phyloP scores from a whole-genome alignment of 805 yeast species.

The Yarrowia divulgata region DNA sequence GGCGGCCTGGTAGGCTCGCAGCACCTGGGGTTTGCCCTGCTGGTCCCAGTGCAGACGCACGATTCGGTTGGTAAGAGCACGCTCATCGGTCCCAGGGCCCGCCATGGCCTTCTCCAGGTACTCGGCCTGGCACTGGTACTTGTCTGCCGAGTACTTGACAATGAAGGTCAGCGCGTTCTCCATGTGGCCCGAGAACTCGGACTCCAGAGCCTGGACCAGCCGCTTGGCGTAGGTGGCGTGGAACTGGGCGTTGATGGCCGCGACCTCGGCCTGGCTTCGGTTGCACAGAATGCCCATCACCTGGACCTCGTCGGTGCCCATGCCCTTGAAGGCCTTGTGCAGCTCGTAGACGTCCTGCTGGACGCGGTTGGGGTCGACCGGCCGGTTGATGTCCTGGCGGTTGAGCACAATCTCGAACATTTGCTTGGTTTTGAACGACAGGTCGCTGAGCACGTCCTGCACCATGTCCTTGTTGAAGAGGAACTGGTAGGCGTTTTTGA shows the following conservation, averaged over 20 bases:
- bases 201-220: constrained; percentile 41
- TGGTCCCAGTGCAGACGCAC: constrained; percentile 45
- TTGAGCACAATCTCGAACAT: constrained; percentile 43
- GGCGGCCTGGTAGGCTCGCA: constrained; percentile 41
- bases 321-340: constrained; percentile 42
- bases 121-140: constrained; percentile 42
- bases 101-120: constrained; percentile 44
- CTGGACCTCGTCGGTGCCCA: constrained; percentile 44
- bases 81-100: constrained; percentile 45
- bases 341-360: constrained; percentile 42
- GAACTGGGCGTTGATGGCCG: constrained; percentile 41
- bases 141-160: constrained; percentile 42
- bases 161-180: constrained; percentile 43
- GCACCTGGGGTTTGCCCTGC: constrained; percentile 40
- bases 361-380: constrained; percentile 40
- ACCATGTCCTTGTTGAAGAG: constrained; percentile 42
- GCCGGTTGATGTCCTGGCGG: constrained; percentile 41
- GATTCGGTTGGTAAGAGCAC: constrained; percentile 42
- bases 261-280: constrained; percentile 42
- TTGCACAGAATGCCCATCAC: constrained; percentile 44
- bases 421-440: constrained; percentile 43
- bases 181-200: constrained; percentile 45
- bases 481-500: constrained; percentile 43
- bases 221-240: constrained; percentile 40
- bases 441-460: constrained; percentile 42